Conservation (phyloP, 257 asterid genomes). For the Capsicum rhomboideum region DNA sequence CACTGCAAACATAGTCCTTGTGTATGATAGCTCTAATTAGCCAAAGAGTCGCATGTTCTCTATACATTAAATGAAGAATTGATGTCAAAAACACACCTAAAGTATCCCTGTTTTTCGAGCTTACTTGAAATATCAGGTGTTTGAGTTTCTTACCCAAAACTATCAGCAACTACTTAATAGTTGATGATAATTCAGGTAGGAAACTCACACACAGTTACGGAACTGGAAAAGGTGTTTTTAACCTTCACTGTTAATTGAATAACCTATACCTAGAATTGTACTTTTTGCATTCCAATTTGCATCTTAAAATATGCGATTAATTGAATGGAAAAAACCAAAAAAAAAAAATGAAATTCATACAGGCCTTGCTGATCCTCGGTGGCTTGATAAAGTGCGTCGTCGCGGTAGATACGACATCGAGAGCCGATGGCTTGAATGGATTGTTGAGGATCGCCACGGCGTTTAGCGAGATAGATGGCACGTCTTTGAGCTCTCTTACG, state of each 20-base stretch:
- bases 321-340: not conserved
- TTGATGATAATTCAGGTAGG: too few species aligned
- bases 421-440: slow-evolving; percentile 82
- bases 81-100: too few species aligned
- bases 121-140: too few species aligned
- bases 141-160: too few species aligned
- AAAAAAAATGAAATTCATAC: slow-evolving; percentile 29
- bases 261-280: not conserved
- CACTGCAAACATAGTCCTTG: not conserved
- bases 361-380: slow-evolving; percentile 87
- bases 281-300: not conserved
- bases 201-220: too few species aligned
- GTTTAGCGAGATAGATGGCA: slow-evolving; percentile 81
- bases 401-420: slow-evolving; percentile 78
- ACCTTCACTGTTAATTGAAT: not conserved
- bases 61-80: too few species aligned
- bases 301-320: not conserved
- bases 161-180: too few species aligned
- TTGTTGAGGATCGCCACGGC: slow-evolving; percentile 97
- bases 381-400: slow-evolving; percentile 84
- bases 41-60: not conserved
- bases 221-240: too few species aligned
- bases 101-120: too few species aligned
- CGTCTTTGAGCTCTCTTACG: slow-evolving; percentile 98
- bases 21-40: not conserved